Evolutionary conservation across 257 asterid species (phyloP).

Genomic region (Forsythia suspensa): DNA sequence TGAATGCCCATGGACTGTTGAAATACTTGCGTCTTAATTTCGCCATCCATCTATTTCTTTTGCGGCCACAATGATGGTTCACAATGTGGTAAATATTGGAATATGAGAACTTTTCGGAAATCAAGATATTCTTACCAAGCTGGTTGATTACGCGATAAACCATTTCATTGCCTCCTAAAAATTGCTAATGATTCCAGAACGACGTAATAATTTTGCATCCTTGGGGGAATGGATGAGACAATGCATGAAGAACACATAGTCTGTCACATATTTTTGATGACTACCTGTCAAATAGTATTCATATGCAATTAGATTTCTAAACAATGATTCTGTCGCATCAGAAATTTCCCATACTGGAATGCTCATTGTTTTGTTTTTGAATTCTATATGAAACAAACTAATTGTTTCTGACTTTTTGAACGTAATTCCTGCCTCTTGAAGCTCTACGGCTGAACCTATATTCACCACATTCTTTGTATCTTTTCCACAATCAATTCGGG

Average conservation of each 20-base stretch:
- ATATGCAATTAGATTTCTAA: slow-evolving; percentile 14
- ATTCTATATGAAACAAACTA: slow-evolving; percentile 6
- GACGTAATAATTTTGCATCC: neutral
- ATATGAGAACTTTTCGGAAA: neutral
- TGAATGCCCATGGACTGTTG: slow-evolving; percentile 17
- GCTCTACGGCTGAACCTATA: neutral
- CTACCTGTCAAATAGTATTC: neutral
- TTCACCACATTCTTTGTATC: neutral
- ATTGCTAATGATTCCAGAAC: slow-evolving; percentile 5
- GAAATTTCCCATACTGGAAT: slow-evolving; percentile 9
- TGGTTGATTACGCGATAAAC: slow-evolving; percentile 2
- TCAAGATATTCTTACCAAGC: neutral
- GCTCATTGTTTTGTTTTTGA: neutral
- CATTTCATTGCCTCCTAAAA: slow-evolving; percentile 14
- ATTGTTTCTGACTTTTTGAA: neutral
- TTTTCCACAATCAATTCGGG: too few species aligned
- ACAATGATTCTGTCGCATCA: slow-evolving; percentile 10
- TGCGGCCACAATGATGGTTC: neutral
- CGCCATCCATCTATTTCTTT: slow-evolving; percentile 18
- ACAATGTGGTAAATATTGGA: neutral
- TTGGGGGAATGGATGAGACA: neutral
- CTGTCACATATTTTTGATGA: neutral
- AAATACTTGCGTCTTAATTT: slow-evolving; percentile 21
- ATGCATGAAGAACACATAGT: slow-evolving; percentile 10
- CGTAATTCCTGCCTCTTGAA: slow-evolving; percentile 13